Evolutionary conservation across 2,329 filamentous ascomycete genomes (phyloP).

Genomic region (Lojkania enalia): DNA sequence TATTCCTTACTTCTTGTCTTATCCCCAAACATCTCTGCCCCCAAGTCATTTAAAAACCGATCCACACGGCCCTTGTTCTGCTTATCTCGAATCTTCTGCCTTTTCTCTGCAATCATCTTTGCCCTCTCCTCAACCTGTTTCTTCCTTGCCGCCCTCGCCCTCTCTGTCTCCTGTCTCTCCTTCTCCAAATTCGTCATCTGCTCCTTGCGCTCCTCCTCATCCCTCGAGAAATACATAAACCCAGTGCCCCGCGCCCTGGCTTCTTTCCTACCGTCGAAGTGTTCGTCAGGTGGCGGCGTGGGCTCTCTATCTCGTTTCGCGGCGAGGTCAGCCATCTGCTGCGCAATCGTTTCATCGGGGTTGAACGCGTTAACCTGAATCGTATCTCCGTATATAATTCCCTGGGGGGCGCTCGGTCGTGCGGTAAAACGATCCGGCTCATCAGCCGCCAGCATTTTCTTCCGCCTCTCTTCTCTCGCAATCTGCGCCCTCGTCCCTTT

Average conservation of each 20-base stretch:
- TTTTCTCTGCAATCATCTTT: conserved; percentile 60
- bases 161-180: conserved; percentile 70
- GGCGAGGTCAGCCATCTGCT: conserved; percentile 78
- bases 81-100: conserved; percentile 63
- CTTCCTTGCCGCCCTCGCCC: conserved; percentile 59
- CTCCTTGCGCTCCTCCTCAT: conserved; percentile 65
- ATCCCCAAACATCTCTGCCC: conserved; percentile 31
- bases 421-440: conserved; percentile 72
- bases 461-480: conserved; percentile 63
- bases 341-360: conserved; percentile 64
- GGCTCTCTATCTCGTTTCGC: conserved; percentile 75
- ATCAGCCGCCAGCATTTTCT: conserved; percentile 58
- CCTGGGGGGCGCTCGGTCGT: conserved; percentile 65
- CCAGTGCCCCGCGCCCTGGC: conserved; percentile 85
- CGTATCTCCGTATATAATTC: conserved; percentile 81
- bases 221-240: conserved; percentile 86
- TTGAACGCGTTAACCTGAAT: conserved; percentile 84
- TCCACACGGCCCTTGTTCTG: conserved; percentile 69
- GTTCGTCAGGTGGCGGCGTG: conserved; percentile 77
- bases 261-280: conserved; percentile 86
- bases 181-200: conserved; percentile 78
- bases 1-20: too few species aligned
- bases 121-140: conserved; percentile 57
- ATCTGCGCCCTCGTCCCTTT: conserved; percentile 71
- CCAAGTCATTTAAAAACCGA: conserved; percentile 65